These are phyloP conservation scores for Nakataea oryzae DNA, from an alignment of 2,329 filamentous ascomycete species.

Conservation along the genomic window DNA sequence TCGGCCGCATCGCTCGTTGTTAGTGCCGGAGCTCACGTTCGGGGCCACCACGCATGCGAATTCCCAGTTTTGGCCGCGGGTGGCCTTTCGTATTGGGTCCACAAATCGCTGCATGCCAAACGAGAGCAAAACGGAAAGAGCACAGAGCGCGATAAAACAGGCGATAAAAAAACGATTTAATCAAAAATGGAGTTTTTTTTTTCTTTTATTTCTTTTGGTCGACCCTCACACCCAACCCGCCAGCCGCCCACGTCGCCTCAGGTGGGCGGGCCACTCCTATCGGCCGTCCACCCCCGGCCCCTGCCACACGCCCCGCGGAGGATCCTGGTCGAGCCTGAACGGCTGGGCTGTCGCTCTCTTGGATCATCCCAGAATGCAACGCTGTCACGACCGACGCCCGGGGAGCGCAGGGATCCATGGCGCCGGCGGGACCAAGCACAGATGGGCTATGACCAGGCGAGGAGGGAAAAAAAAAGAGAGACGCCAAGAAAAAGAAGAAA, in stretches of 20 bases:
- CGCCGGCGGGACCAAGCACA: not conserved
- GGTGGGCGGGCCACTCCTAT: not conserved
- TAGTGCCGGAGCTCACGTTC: not conserved
- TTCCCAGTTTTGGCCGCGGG: not conserved
- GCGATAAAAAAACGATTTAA: not conserved
- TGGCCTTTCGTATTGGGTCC: not conserved
- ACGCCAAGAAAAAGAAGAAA: not conserved
- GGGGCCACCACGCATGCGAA: not conserved
- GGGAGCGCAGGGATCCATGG: not conserved
- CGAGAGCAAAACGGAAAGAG: not conserved
- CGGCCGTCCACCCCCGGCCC: not conserved
- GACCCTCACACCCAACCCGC: too few relatives aligned
- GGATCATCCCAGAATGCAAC: not conserved
- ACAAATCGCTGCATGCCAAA: not conserved
- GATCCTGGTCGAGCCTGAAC: not conserved
- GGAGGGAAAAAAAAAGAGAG: not conserved
- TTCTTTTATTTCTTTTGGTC: too few relatives aligned
- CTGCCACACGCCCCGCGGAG: not conserved
- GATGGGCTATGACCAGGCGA: not conserved
- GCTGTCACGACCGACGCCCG: not conserved
- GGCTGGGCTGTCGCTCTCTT: not conserved
- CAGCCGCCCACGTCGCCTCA: too few relatives aligned
- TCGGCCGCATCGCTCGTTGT: not conserved
- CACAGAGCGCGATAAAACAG: not conserved
- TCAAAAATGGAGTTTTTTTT: not conserved